Conservation (phyloP, 2,329 filamentous ascomycete genomes). For the Hymenoscyphus repandus region DNA sequence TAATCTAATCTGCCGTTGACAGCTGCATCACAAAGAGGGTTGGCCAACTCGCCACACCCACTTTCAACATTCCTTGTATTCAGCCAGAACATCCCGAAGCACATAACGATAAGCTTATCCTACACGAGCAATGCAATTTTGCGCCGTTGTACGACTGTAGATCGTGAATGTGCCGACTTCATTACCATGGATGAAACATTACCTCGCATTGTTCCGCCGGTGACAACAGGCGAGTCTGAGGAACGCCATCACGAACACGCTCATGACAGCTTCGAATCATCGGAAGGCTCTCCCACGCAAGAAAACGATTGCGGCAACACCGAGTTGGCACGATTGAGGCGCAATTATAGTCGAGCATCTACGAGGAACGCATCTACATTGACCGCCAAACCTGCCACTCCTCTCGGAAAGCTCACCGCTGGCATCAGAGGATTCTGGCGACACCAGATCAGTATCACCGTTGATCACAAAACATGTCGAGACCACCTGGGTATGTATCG, state of each 20-base stretch:
- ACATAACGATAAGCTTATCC: background rate
- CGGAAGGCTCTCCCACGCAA: constrained; percentile 1
- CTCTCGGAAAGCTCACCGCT: constrained; percentile 18
- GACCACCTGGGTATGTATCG: constrained; percentile 49
- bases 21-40: too few species aligned
- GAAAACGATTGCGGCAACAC: constrained; percentile 25
- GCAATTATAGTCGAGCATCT: constrained; percentile 24
- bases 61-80: constrained; percentile 1
- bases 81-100: background rate
- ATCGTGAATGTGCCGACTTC: background rate
- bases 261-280: background rate
- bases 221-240: background rate
- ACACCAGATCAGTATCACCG: constrained; percentile 43
- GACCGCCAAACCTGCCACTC: constrained; percentile 15
- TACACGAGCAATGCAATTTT: background rate
- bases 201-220: background rate
- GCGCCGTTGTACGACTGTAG: background rate
- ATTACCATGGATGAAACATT: constrained; percentile 1
- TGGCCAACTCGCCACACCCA: too few species aligned
- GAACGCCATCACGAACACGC: background rate
- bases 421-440: constrained; percentile 39
- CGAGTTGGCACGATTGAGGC: constrained; percentile 22
- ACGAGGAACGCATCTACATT: constrained; percentile 9
- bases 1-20: constrained; percentile 5
- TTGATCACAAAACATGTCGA: constrained; percentile 44